Conservation (phyloP, 805 yeast genomes). For the Ogataea sp. region DNA sequence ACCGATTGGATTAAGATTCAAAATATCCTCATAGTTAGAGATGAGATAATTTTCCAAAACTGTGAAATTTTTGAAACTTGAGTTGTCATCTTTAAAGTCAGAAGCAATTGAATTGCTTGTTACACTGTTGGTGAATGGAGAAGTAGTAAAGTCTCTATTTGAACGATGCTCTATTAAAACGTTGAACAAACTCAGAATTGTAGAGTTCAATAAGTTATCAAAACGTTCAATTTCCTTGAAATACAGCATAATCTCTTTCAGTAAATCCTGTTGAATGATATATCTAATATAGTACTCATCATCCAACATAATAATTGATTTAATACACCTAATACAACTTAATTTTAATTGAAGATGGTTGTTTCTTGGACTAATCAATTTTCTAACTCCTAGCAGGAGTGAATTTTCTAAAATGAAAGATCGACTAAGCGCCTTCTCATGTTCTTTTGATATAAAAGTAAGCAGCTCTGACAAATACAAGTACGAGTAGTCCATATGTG, state of each 20-base stretch:
- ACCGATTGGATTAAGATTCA: slow-evolving; percentile 15
- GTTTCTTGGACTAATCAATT: slow-evolving; percentile 31
- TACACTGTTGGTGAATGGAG: too few species aligned
- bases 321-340: slow-evolving; percentile 63
- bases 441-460: slow-evolving; percentile 58
- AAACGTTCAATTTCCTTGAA: slow-evolving; percentile 38
- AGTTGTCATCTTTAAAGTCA: background rate
- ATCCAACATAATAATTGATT: slow-evolving; percentile 50
- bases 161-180: slow-evolving; percentile 12
- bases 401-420: slow-evolving; percentile 55
- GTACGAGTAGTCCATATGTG: slow-evolving; percentile 21
- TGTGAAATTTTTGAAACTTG: slow-evolving; percentile 10
- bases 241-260: slow-evolving; percentile 39
- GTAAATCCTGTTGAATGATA: slow-evolving; percentile 48
- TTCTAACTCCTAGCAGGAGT: slow-evolving; percentile 47
- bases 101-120: background rate
- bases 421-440: slow-evolving; percentile 48
- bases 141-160: too few species aligned
- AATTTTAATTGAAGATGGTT: slow-evolving; percentile 49
- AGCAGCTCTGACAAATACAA: slow-evolving; percentile 59
- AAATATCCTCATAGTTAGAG: slow-evolving; percentile 7
- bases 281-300: slow-evolving; percentile 53
- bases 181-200: slow-evolving; percentile 53
- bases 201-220: slow-evolving; percentile 65
- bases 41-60: slow-evolving; percentile 14